Evolutionary conservation across 2,329 filamentous ascomycete species (phyloP).

Genomic region (Ophiostoma sp.): DNA sequence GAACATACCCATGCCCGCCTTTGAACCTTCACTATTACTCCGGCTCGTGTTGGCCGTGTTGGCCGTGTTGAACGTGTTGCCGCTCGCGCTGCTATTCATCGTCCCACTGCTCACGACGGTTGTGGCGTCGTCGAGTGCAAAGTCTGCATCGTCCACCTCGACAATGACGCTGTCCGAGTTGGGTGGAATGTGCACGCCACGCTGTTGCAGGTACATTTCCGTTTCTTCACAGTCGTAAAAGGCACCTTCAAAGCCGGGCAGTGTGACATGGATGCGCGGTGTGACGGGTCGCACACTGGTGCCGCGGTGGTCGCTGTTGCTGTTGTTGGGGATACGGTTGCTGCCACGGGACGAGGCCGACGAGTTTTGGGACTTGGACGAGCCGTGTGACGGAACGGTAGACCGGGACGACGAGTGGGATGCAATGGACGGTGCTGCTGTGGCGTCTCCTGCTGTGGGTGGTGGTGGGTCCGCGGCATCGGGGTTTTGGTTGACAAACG

Average conservation of each 20-base stretch:
- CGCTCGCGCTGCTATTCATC: not conserved
- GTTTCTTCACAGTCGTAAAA: conserved; percentile 79
- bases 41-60: not conserved
- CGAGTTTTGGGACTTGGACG: not conserved
- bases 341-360: not conserved
- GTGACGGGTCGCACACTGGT: conserved; percentile 40
- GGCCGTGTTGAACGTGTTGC: not conserved
- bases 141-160: conserved; percentile 51
- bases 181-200: conserved; percentile 63
- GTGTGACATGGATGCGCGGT: conserved; percentile 51
- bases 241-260: conserved; percentile 67
- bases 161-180: conserved; percentile 61
- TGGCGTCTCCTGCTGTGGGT: not conserved
- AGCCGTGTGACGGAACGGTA: not conserved
- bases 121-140: conserved; percentile 35
- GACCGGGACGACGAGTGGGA: not conserved
- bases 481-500: conserved; percentile 32
- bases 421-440: not conserved
- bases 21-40: not conserved
- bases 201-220: conserved; percentile 67
- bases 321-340: conserved; percentile 11
- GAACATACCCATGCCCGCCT: not conserved
- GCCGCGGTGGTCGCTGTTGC: conserved; percentile 42
- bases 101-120: not conserved
- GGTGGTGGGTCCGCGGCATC: conserved; percentile 32